phyloP scores from a whole-genome alignment of 1,139 yeast species.

The Sugiyamaella xylanicola region DNA sequence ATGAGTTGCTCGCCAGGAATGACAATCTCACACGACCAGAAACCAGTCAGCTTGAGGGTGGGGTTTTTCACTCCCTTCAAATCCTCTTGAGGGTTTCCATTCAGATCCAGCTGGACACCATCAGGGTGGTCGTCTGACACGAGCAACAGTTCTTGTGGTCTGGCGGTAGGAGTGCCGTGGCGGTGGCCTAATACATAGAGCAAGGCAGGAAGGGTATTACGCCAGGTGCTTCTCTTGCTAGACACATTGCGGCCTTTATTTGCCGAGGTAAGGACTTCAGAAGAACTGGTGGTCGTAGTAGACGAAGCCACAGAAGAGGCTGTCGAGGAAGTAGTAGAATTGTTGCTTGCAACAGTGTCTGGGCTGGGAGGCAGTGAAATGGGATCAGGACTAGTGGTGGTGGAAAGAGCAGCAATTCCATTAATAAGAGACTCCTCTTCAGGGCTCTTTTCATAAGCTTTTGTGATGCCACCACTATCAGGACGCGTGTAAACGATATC shows the following conservation, averaged over 20 bases:
- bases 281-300: slow-evolving; percentile 8
- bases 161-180: slow-evolving; percentile 20
- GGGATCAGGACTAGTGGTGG: neutral
- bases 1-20: slow-evolving; percentile 19
- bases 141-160: slow-evolving; percentile 19
- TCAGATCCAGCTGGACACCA: slow-evolving; percentile 64
- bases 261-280: neutral
- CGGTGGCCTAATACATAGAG: slow-evolving; percentile 19
- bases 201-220: slow-evolving; percentile 22
- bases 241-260: neutral
- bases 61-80: slow-evolving; percentile 16
- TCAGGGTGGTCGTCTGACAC: slow-evolving; percentile 64
- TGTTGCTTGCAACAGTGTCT: slow-evolving; percentile 13
- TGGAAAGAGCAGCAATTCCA: slow-evolving; percentile 10
- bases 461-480: slow-evolving; percentile 12
- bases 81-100: slow-evolving; percentile 44
- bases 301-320: slow-evolving; percentile 9
- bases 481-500: slow-evolving; percentile 22
- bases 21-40: slow-evolving; percentile 23
- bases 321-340: slow-evolving; percentile 2
- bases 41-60: slow-evolving; percentile 18
- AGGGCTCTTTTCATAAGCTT: neutral
- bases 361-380: slow-evolving; percentile 12
- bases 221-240: slow-evolving; percentile 17
- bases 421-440: slow-evolving; percentile 4